Conservation (phyloP, 225 moss, liverwort and hornwort genomes). For the Pleurozium schreberi region DNA sequence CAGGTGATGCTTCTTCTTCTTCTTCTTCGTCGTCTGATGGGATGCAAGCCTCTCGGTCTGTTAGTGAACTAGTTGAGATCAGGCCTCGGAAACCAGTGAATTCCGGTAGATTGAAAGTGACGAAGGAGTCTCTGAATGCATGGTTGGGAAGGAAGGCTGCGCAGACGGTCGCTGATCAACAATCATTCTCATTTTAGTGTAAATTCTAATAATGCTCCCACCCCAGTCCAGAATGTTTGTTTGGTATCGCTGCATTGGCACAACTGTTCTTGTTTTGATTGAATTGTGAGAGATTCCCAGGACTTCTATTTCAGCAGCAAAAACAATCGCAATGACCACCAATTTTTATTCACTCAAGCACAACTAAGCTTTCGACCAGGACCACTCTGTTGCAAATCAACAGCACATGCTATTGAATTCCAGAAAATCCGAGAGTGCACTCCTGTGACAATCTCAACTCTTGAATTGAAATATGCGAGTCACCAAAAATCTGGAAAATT, state of each 20-base stretch:
- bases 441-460: background rate
- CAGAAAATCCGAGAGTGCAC: background rate
- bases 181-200: background rate
- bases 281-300: background rate
- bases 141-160: conserved; percentile 58
- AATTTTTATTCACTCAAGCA: background rate
- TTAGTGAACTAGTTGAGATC: conserved; percentile 9
- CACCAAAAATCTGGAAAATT: background rate
- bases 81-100: conserved; percentile 61
- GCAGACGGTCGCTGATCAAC: conserved; percentile 1
- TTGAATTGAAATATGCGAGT: background rate
- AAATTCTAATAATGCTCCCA: background rate
- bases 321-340: background rate
- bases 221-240: background rate
- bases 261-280: background rate
- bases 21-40: background rate
- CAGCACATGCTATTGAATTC: background rate
- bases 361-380: background rate
- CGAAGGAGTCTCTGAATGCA: conserved; percentile 52
- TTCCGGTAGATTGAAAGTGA: conserved; percentile 74
- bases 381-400: background rate
- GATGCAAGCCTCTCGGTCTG: background rate
- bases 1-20: background rate
- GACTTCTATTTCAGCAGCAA: background rate
- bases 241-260: background rate